Conservation (phyloP, 768 basidiomycete species). For the Lactarius tabidus region DNA sequence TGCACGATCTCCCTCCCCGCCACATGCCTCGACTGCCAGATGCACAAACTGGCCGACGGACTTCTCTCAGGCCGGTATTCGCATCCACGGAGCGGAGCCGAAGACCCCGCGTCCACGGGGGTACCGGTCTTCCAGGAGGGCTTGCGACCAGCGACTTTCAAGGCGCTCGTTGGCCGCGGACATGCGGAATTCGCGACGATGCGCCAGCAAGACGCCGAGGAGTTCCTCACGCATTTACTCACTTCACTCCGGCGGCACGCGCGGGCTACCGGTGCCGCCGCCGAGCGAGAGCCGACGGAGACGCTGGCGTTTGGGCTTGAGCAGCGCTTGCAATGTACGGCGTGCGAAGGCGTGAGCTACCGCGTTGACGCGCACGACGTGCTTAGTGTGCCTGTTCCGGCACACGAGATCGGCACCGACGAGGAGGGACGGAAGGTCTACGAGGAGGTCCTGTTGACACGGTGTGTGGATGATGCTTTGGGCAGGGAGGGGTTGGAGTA, state of each 20-base stretch:
- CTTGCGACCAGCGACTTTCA: conserved; percentile 77
- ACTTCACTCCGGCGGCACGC: conserved; percentile 65
- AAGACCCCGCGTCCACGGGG: conserved; percentile 24
- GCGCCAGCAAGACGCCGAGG: conserved; percentile 95
- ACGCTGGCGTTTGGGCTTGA: conserved; percentile 80
- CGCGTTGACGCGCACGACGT: conserved; percentile 70
- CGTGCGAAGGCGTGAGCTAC: conserved; percentile 81
- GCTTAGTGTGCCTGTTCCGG: conserved; percentile 78
- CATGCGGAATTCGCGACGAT: conserved; percentile 95
- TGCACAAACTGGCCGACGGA: conserved; percentile 89
- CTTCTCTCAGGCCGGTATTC: conserved; percentile 91
- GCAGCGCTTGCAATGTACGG: conserved; percentile 78
- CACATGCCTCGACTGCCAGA: conserved; percentile 90
- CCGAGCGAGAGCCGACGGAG: conserved; percentile 61
- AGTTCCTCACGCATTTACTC: conserved; percentile 84
- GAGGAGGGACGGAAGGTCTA: conserved; percentile 62
- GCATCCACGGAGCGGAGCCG: conserved; percentile 44
- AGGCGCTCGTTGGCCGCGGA: conserved; percentile 84
- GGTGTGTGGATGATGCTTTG: conserved; percentile 58
- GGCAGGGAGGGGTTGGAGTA: conserved; percentile 73
- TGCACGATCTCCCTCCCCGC: conserved; percentile 73
- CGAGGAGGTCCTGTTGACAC: conserved; percentile 53
- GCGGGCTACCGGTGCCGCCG: conserved; percentile 39
- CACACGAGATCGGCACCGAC: conserved; percentile 49
- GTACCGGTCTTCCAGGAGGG: conserved; percentile 75